phyloP scores from a whole-genome alignment of 371 early-diverging fungal genomes.

The Lichtheimia ornata region DNA sequence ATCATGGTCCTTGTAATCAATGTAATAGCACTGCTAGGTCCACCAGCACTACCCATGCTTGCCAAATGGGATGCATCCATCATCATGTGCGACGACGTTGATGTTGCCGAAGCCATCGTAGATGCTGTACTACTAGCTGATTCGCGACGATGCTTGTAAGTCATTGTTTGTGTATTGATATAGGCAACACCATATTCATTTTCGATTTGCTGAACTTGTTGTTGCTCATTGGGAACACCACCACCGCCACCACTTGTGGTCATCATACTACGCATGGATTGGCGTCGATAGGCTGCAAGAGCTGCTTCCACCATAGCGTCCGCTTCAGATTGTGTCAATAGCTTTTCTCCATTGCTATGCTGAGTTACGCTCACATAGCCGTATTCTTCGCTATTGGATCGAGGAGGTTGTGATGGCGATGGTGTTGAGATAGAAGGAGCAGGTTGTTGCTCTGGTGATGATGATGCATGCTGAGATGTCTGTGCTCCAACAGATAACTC shows the following conservation, averaged over 20 bases:
- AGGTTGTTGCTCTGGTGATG: too few relatives aligned
- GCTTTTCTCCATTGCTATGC: background rate
- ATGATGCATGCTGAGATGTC: too few relatives aligned
- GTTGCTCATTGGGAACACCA: background rate
- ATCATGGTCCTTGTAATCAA: constrained; percentile 78
- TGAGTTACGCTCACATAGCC: too few relatives aligned
- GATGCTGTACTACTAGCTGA: constrained; percentile 23
- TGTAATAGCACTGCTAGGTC: constrained; percentile 23
- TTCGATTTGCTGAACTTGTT: constrained; percentile 9
- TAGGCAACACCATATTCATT: constrained; percentile 2
- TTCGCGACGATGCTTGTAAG: constrained; percentile 8
- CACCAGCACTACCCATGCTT: too few relatives aligned
- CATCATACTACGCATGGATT: background rate
- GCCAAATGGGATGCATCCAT: too few relatives aligned
- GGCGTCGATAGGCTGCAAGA: background rate
- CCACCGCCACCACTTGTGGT: background rate
- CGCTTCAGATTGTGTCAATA: constrained; percentile 3
- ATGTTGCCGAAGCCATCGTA: background rate
- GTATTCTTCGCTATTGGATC: too few relatives aligned
- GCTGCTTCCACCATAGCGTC: constrained; percentile 12
- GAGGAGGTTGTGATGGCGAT: too few relatives aligned
- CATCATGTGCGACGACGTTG: too few relatives aligned
- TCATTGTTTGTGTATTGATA: constrained; percentile 5
- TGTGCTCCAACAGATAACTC: too few relatives aligned
- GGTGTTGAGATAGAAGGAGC: too few relatives aligned